Base-by-base conservation (phyloP, 2,329 filamentous ascomycete species). In the Dothideomycetidae sp. region DNA sequence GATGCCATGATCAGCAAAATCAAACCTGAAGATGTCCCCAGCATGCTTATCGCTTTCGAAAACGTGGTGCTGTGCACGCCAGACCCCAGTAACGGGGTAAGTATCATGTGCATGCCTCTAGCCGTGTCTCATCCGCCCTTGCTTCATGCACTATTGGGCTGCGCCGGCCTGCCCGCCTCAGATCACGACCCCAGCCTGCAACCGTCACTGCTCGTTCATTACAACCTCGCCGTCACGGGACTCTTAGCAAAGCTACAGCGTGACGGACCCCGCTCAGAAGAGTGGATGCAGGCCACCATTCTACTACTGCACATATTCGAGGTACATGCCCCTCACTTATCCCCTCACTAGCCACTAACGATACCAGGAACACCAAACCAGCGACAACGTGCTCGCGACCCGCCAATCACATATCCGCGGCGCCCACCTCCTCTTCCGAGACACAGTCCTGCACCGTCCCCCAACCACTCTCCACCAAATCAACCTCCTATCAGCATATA, bases 401-500 rank as follows among this genome's bases (percentile, higher is more conserved):
- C 31, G 40, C 13, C 29, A 39, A 35, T 33, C 44, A 12, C 44
- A 44, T 33, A 19, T 44, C 5, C 10, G 16, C 12, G 42, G 40
- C 16, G 44, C 44, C 9, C 40, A 44, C 12, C 17, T 39, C 10
- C 33, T 46, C 14, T 46, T 46, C 18, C 31, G 34, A 10, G 14
- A 36, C 11, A 33, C 14, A 10, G 21, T 42, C 5, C 29, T 21
- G 16, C 23, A 35, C 4, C 31, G 34, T 9, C 5, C 13, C 10
- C 38, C 40, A 5, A 18, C 39, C 3, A 29, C 32, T 18, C 23
- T 37, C 4, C 45, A 47, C 16, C 40, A 45, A n/a, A 29, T 23
- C 2, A 23, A 47, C 7, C 37, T 49, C 2, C 40, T 48, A n/a
- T 45, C 47, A 38, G 47, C 31, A 10, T 49, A 49, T 28, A 45